phyloP scores from a whole-genome alignment of 805 yeast genomes.

The Metschnikowia henanensis region DNA sequence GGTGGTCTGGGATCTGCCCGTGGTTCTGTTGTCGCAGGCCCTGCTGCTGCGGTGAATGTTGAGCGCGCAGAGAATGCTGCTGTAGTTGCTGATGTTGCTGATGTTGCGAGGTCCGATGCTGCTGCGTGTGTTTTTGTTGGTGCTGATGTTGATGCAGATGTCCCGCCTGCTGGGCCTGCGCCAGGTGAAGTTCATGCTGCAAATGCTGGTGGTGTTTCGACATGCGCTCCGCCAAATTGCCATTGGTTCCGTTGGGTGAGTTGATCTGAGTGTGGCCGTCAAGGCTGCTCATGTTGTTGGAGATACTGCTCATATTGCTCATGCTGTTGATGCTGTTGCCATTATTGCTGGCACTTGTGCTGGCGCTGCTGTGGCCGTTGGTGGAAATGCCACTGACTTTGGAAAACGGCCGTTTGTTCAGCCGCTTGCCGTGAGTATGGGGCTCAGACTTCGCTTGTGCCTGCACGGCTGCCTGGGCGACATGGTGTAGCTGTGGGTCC shows the following conservation, averaged over 20 bases:
- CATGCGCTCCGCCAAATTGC: conserved; percentile 3
- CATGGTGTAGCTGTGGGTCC: conserved; percentile 44
- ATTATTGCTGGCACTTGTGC: neutral
- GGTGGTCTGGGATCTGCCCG: conserved; percentile 5
- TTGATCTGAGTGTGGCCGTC: neutral
- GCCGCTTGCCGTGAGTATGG: conserved; percentile 9
- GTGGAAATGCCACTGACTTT: conserved; percentile 1
- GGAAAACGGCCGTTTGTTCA: conserved; percentile 11
- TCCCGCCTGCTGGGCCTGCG: conserved; percentile 1
- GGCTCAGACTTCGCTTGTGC: conserved; percentile 23
- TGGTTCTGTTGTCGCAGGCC: conserved; percentile 1
- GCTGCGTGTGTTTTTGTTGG: neutral
- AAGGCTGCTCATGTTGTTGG: conserved; percentile 1
- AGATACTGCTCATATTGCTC: conserved; percentile 1
- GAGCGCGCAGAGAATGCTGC: neutral
- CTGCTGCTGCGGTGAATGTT: conserved; percentile 2
- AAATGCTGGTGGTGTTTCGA: conserved; percentile 8
- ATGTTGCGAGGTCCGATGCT: neutral
- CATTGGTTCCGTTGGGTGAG: neutral
- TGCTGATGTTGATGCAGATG: conserved; percentile 2
- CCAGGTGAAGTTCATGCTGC: conserved; percentile 3
- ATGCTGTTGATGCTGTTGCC: conserved; percentile 5
- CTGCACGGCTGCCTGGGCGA: conserved; percentile 40
- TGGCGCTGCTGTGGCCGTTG: neutral
- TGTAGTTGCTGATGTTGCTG: conserved; percentile 1